Evolutionary conservation across 2,329 filamentous ascomycete species (phyloP).

Genomic region (Meredithiella fracta): DNA sequence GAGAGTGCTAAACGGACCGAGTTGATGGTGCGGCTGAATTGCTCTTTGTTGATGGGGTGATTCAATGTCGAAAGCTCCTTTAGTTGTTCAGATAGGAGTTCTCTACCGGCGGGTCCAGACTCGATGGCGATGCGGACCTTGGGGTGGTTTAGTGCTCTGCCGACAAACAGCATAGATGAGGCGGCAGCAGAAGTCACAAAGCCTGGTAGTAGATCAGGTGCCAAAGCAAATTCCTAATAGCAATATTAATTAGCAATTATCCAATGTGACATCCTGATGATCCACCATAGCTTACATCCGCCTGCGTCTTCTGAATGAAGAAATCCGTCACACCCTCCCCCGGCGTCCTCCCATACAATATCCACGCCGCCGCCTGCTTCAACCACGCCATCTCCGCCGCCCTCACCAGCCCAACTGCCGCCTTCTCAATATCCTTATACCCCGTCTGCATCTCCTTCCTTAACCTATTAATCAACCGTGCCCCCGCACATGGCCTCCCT

Average conservation of each 20-base stretch:
- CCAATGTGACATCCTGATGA: not conserved
- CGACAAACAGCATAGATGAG: constrained; percentile 76
- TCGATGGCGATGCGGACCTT: constrained; percentile 36
- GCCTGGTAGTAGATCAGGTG: constrained; percentile 49
- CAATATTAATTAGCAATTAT: not conserved
- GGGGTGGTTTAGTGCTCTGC: constrained; percentile 75
- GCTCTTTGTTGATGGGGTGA: constrained; percentile 12
- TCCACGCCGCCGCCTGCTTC: constrained; percentile 77
- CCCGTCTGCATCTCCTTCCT: constrained; percentile 68
- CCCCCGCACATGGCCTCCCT: constrained; percentile 39
- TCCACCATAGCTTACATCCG: constrained; percentile 14
- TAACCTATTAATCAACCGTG: constrained; percentile 60
- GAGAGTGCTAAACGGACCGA: constrained; percentile 69
- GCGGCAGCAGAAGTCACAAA: constrained; percentile 64
- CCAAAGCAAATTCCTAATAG: constrained; percentile 34
- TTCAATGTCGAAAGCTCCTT: constrained; percentile 48
- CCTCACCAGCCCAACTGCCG: constrained; percentile 54
- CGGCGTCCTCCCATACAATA: constrained; percentile 74
- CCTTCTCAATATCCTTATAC: constrained; percentile 68
- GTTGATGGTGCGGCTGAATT: constrained; percentile 53
- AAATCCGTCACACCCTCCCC: constrained; percentile 55
- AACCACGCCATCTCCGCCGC: constrained; percentile 83
- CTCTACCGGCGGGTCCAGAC: constrained; percentile 32
- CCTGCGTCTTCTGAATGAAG: constrained; percentile 45
- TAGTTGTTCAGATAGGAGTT: constrained; percentile 52